Evolutionary conservation across 1,139 yeast species (phyloP).

Genomic region (Hyphopichia buzzinii): DNA sequence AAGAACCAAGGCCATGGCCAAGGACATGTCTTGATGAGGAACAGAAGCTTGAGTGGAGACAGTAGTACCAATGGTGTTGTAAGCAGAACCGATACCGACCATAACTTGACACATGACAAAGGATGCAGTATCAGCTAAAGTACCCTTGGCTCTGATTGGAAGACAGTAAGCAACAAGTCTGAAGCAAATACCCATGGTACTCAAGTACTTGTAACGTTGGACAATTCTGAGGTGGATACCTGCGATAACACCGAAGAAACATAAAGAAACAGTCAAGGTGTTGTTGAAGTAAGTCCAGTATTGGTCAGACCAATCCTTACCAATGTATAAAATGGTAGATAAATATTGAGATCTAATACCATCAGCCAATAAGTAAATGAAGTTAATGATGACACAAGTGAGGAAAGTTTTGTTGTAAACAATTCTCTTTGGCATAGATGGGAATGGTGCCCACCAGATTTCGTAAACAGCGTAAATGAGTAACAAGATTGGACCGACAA

Average conservation of each 20-base stretch:
- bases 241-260: slow-evolving; percentile 31
- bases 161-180: slow-evolving; percentile 28
- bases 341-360: slow-evolving; percentile 20
- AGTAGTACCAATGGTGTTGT: slow-evolving; percentile 27
- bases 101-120: slow-evolving; percentile 20
- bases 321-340: slow-evolving; percentile 16
- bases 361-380: slow-evolving; percentile 16
- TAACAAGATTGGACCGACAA: slow-evolving; percentile 29
- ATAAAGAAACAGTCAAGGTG: slow-evolving; percentile 29
- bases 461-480: slow-evolving; percentile 24
- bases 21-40: slow-evolving; percentile 46
- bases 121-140: slow-evolving; percentile 17
- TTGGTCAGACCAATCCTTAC: slow-evolving; percentile 20
- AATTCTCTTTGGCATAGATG: slow-evolving; percentile 32
- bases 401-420: slow-evolving; percentile 30
- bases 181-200: slow-evolving; percentile 23
- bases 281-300: slow-evolving; percentile 34
- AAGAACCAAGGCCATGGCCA: slow-evolving; percentile 41
- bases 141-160: slow-evolving; percentile 15
- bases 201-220: slow-evolving; percentile 30
- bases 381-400: slow-evolving; percentile 18
- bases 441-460: slow-evolving; percentile 25
- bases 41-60: slow-evolving; percentile 35
- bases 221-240: slow-evolving; percentile 25
- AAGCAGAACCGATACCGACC: slow-evolving; percentile 31